Conservation (phyloP, 2,329 filamentous ascomycete genomes). For the Berkeleyomyces rouxiae region DNA sequence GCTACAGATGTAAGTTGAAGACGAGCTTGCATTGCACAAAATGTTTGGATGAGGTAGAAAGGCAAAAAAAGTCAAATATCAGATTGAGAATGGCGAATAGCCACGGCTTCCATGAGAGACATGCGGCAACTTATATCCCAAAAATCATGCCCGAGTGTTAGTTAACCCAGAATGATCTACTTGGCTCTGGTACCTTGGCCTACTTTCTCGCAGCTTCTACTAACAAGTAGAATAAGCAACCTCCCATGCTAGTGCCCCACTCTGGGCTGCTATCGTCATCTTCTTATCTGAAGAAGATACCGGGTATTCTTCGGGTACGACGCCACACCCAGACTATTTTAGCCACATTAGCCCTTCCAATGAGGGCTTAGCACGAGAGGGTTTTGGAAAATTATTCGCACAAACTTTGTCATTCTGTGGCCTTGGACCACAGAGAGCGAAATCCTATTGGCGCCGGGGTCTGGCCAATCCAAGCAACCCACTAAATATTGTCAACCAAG, state of each 20-base stretch:
- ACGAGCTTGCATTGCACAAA: constrained; percentile 25
- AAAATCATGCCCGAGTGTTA: not conserved
- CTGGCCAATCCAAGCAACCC: constrained; percentile 9
- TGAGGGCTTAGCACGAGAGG: constrained; percentile 25
- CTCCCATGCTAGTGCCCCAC: not conserved
- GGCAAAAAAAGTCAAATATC: not conserved
- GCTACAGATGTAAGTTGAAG: constrained; percentile 24
- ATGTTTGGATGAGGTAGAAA: not conserved
- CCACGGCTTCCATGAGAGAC: not conserved
- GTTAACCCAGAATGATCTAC: constrained; percentile 9
- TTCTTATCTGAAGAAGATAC: constrained; percentile 4
- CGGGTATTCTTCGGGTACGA: not conserved
- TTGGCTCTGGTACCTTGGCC: constrained; percentile 16
- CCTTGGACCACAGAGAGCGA: constrained; percentile 13
- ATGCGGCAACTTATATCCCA: not conserved
- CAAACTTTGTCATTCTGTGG: constrained; percentile 21
- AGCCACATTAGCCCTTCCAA: constrained; percentile 14
- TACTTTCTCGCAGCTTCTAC: constrained; percentile 27
- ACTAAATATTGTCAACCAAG: constrained; percentile 13
- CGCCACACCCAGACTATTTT: not conserved
- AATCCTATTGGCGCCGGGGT: constrained; percentile 10
- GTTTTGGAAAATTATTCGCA: constrained; percentile 24
- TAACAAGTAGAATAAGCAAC: constrained; percentile 1
- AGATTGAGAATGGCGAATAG: not conserved
- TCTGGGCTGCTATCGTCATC: not conserved